These are phyloP conservation scores for Adansonia digitata DNA, from an alignment of 345 rosid species.

Conservation along the genomic window DNA sequence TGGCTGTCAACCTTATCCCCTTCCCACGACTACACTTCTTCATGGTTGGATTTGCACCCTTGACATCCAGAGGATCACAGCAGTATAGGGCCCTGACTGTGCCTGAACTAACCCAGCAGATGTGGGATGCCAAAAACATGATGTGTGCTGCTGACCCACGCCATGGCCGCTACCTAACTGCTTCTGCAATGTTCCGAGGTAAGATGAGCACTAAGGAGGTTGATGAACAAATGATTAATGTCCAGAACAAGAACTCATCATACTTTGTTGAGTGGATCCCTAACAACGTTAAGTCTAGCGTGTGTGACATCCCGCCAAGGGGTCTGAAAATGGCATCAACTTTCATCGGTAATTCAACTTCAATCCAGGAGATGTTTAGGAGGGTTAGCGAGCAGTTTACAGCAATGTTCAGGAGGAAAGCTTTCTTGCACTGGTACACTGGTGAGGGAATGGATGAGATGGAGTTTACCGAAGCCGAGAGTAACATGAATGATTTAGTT, in stretches of 20 bases:
- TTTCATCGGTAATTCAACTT: slow-evolving; percentile 11
- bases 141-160: slow-evolving; percentile 22
- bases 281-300: slow-evolving; percentile 13
- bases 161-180: slow-evolving; percentile 17
- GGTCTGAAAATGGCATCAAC: slow-evolving; percentile 17
- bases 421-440: slow-evolving; percentile 18
- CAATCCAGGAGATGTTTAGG: slow-evolving; percentile 20
- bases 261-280: slow-evolving; percentile 15
- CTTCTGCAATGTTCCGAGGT: slow-evolving; percentile 14
- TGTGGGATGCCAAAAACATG: slow-evolving; percentile 20
- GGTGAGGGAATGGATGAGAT: slow-evolving; percentile 20
- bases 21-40: slow-evolving; percentile 18
- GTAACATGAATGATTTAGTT: slow-evolving; percentile 27
- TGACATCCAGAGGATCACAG: slow-evolving; percentile 17
- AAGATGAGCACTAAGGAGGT: slow-evolving; percentile 19
- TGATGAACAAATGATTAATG: slow-evolving; percentile 15
- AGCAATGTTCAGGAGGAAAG: slow-evolving; percentile 17
- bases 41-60: slow-evolving; percentile 19
- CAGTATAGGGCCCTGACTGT: slow-evolving; percentile 12
- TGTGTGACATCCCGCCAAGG: slow-evolving; percentile 13
- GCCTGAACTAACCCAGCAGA: slow-evolving; percentile 17
- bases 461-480: slow-evolving; percentile 18
- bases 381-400: slow-evolving; percentile 15
- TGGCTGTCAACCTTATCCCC: slow-evolving; percentile 16
- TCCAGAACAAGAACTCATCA: slow-evolving; percentile 16